A percentile compares a stretch with the other conserved stretches of the same genome.
Evolutionary conservation across 805 yeast species (phyloP).

Genomic region (Metschnikowia chrysomelidarum): DNA sequence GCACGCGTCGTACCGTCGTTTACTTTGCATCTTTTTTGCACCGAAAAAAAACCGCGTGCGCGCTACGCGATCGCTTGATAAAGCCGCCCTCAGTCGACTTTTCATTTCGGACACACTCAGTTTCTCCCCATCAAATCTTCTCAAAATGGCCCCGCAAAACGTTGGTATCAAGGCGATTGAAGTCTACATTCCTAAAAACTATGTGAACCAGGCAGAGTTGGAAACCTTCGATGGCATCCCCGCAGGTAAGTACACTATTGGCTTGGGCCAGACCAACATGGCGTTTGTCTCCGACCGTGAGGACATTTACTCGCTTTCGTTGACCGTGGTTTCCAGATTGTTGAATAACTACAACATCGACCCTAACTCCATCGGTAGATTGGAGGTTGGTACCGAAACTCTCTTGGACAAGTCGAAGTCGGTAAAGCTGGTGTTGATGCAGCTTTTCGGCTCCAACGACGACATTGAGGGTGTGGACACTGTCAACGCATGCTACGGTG

Average conservation of each 20-base stretch:
- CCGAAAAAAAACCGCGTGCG: constrained; percentile 5
- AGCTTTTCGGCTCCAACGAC: constrained; percentile 80
- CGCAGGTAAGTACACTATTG: constrained; percentile 95
- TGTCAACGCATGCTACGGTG: constrained; percentile 97
- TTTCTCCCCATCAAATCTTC: background rate
- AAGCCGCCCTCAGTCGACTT: constrained; percentile 1
- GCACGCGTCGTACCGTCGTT: constrained; percentile 16
- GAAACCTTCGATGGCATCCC: constrained; percentile 85
- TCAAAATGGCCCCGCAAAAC: constrained; percentile 55
- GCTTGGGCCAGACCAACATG: constrained; percentile 98
- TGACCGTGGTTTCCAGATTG: constrained; percentile 80
- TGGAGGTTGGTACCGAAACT: constrained; percentile 98
- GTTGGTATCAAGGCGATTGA: constrained; percentile 97
- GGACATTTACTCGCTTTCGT: constrained; percentile 90
- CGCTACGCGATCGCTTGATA: constrained; percentile 3
- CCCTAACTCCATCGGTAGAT: constrained; percentile 78
- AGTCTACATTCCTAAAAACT: constrained; percentile 80
- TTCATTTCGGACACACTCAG: background rate
- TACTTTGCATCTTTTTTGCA: constrained; percentile 8
- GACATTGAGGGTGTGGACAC: constrained; percentile 97
- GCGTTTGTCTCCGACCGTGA: constrained; percentile 96
- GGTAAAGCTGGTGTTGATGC: constrained; percentile 93
- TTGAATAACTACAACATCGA: constrained; percentile 82
- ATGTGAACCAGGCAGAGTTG: constrained; percentile 82
- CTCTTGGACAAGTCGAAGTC: constrained; percentile 95